Percentiles rank a stretch among this genome's conserved stretches.
These are phyloP conservation scores for Pseudozyma tsukubaensis DNA, from an alignment of 1,284 basidiomycete genomes.

Conservation along the genomic window DNA sequence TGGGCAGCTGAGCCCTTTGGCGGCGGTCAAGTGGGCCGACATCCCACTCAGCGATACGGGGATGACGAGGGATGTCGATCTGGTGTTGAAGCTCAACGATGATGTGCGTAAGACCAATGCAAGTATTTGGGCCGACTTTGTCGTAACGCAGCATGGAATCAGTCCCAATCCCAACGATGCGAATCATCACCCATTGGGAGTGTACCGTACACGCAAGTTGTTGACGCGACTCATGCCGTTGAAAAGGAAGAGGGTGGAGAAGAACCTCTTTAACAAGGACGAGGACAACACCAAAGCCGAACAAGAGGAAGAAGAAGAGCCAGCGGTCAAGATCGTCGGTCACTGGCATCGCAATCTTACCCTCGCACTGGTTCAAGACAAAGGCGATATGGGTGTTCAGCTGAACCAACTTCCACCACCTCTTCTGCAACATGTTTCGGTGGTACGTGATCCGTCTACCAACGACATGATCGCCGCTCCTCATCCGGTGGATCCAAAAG, in stretches of 20 bases:
- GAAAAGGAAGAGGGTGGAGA: conserved; percentile 80
- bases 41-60: conserved; percentile 37
- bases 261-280: conserved; percentile 77
- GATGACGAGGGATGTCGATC: conserved; percentile 36
- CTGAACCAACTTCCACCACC: conserved; percentile 76
- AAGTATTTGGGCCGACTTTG: conserved; percentile 81
- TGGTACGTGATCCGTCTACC: conserved; percentile 38
- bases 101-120: conserved; percentile 39
- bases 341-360: conserved; percentile 94
- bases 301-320: conserved; percentile 70
- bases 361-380: conserved; percentile 76
- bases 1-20: conserved; percentile 23
- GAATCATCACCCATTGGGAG: conserved; percentile 71
- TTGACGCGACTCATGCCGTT: conserved; percentile 85
- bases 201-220: conserved; percentile 83
- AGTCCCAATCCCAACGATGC: conserved; percentile 76
- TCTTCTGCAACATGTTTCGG: conserved; percentile 69
- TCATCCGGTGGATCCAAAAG: conserved; percentile 5
- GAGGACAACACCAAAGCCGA: conserved; percentile 2
- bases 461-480: conserved; percentile 23
- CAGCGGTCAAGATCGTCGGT: conserved; percentile 72
- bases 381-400: conserved; percentile 75
- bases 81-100: conserved; percentile 34
- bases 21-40: conserved; percentile 48
- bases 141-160: conserved; percentile 78